Percentiles rank a stretch among this genome's conserved stretches.
These are phyloP conservation scores for Plasmodium sp. DNA, from an alignment of 169 alveolate genomes.

Conservation along the genomic window DNA sequence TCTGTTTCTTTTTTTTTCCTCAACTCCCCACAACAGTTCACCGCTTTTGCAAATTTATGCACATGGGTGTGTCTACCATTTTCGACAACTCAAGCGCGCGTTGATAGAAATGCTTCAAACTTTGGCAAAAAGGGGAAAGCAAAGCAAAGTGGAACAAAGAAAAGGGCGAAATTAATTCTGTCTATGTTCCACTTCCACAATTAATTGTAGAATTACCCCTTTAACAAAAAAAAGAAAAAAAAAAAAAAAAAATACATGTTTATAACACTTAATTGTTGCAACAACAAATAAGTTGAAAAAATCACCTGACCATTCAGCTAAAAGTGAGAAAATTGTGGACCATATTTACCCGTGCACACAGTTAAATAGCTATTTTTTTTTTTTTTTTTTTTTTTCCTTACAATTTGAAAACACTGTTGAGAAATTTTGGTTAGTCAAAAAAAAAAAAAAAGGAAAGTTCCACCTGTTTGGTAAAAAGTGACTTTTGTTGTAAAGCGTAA, in stretches of 20 bases:
- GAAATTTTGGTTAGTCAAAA: background rate
- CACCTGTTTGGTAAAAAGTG: background rate
- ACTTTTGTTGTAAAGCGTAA: background rate
- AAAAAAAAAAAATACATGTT: background rate
- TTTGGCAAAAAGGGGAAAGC: background rate
- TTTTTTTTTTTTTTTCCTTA: background rate
- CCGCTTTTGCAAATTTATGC: conserved; percentile 31
- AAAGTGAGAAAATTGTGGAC: background rate
- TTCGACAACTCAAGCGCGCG: background rate
- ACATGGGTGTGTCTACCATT: conserved; percentile 49
- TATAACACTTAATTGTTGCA: background rate
- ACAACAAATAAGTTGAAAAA: background rate
- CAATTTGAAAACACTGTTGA: conserved; percentile 1
- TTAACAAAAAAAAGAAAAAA: background rate
- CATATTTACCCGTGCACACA: conserved; percentile 7
- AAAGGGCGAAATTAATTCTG: background rate
- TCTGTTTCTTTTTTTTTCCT: background rate
- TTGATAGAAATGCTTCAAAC: background rate
- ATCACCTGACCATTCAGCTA: conserved; percentile 5
- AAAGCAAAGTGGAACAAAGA: background rate
- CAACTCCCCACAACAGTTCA: background rate
- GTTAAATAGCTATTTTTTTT: background rate
- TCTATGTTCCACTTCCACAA: conserved; percentile 9
- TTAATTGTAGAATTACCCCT: conserved; percentile 32
- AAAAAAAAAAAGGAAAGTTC: conserved; percentile 15